Evolutionary conservation across 352 stramenopile species (phyloP), one percentile per base, ranked within the genome.

Genomic region (Globisporangium acanthophoron): DNA sequence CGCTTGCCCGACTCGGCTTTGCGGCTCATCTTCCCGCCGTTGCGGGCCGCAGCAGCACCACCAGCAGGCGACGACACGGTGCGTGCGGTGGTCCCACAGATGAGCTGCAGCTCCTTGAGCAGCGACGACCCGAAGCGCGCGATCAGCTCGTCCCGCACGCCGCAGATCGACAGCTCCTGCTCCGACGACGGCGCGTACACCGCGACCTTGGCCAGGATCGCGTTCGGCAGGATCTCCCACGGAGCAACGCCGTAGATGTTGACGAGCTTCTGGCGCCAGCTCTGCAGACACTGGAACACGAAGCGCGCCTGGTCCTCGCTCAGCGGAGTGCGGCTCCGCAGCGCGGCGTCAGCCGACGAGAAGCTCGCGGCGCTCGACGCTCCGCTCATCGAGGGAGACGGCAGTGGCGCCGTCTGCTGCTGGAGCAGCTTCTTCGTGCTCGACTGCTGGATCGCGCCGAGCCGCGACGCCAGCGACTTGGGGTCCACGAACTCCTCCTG

Each of bases 401-500:
- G 46, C 15, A 64, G 54, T 13, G 52, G 53, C 11, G 49, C 57
- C n/a, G 67, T 62, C 44, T 81, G 70, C 52, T 87, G 82, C 40
- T 85, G 71, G 21, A 93, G 64, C 5, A 91, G 60, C 21, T 72
- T 78, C 63, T 82, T 84, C 40, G 77, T 70, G 27, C 77, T 88
- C 40, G 54, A 72, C 41, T 93, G 76, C 61, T 94, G 79, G 47
- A 94, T 86, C 58, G 92, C 76, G 39, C 93, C 88, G 40, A 99
- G 82, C n/a, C 96, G 78, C 65, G 96, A 74, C 46, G 97, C 94
- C 41, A 99, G 67, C 43, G 95, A 98, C 16, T 68, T 67, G 21
- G 74, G 68, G 70, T 99, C 88, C 65, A 86, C 86, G 73, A 98
- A 99, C 61, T 98, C 92, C 20, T 81, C 75, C 67, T 97, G 66